Conservation (phyloP, 192 early-diverging fungal genomes). For the Gigaspora rosea region DNA sequence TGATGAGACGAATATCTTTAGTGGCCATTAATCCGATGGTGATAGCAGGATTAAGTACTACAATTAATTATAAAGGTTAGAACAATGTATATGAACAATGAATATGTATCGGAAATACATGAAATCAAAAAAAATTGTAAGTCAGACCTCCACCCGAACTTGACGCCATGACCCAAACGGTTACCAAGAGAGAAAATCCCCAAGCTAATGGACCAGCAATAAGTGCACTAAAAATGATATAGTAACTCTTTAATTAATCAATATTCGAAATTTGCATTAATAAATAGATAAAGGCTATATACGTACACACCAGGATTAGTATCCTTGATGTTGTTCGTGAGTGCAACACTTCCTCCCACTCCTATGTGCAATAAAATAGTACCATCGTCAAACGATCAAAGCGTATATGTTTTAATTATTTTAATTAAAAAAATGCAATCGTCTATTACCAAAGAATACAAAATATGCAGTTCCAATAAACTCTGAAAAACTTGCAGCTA, state of each 20-base stretch:
- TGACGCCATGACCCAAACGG: not conserved
- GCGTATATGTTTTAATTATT: not conserved
- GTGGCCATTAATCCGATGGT: not conserved
- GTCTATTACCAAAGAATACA: slow-evolving; percentile 2
- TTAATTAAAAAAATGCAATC: not conserved
- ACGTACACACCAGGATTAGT: not conserved
- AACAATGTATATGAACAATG: not conserved
- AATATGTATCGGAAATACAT: not conserved
- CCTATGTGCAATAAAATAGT: not conserved
- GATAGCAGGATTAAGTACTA: slow-evolving; percentile 17
- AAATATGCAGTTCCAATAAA: slow-evolving; percentile 17
- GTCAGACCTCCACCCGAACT: not conserved
- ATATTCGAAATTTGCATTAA: not conserved
- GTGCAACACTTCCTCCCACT: not conserved
- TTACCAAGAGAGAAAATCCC: slow-evolving; percentile 12
- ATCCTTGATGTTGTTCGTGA: not conserved
- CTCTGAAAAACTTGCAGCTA: not conserved
- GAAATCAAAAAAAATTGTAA: not conserved
- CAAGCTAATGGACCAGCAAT: not conserved
- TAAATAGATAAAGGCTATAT: not conserved
- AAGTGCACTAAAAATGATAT: not conserved
- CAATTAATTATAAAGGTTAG: not conserved
- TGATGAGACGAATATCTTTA: no score
- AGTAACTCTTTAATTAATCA: not conserved
- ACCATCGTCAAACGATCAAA: not conserved